These are phyloP conservation scores for Xerocomellus amylosporus DNA, from an alignment of 768 basidiomycete genomes.

Conservation along the genomic window DNA sequence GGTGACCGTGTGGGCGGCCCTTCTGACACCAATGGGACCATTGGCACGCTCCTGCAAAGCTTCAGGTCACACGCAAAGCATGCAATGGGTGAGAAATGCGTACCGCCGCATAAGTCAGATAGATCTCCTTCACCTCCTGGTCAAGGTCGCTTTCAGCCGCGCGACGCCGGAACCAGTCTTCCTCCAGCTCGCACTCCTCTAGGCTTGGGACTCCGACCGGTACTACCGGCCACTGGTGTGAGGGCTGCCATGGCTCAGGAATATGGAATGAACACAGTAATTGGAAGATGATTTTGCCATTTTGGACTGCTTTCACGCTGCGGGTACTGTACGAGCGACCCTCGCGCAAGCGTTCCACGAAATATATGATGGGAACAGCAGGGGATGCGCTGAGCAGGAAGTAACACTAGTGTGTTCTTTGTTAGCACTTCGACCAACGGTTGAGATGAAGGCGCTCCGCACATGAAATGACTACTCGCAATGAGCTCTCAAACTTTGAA, in stretches of 20 bases:
- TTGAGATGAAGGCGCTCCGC: slow-evolving; percentile 25
- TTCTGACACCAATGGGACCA: slow-evolving; percentile 68
- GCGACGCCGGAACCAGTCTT: slow-evolving; percentile 36
- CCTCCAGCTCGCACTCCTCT: slow-evolving; percentile 62
- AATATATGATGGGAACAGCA: slow-evolving; percentile 71
- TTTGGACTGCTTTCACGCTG: slow-evolving; percentile 56
- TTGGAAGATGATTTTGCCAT: slow-evolving; percentile 53
- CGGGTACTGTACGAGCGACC: slow-evolving; percentile 74
- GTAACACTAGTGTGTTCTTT: slow-evolving; percentile 56
- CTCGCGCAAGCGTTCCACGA: slow-evolving; percentile 71
- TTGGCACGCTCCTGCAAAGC: slow-evolving; percentile 55
- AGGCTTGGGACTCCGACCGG: slow-evolving; percentile 52
- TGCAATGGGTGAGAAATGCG: slow-evolving; percentile 16
- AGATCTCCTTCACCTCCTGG: slow-evolving; percentile 34
- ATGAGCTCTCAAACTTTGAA: neutral
- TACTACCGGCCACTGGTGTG: slow-evolving; percentile 69
- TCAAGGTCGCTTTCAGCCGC: slow-evolving; percentile 31
- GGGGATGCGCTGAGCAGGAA: slow-evolving; percentile 76
- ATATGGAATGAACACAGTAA: slow-evolving; percentile 81
- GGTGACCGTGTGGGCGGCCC: slow-evolving; percentile 43
- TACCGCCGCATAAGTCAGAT: slow-evolving; percentile 29
- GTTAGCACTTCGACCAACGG: slow-evolving; percentile 3
- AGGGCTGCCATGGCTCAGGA: slow-evolving; percentile 73
- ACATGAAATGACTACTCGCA: slow-evolving; percentile 64
- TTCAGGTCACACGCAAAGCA: slow-evolving; percentile 25